Conservation (phyloP, 2,329 filamentous ascomycete genomes). For the Colletotrichum ledebouriae region DNA sequence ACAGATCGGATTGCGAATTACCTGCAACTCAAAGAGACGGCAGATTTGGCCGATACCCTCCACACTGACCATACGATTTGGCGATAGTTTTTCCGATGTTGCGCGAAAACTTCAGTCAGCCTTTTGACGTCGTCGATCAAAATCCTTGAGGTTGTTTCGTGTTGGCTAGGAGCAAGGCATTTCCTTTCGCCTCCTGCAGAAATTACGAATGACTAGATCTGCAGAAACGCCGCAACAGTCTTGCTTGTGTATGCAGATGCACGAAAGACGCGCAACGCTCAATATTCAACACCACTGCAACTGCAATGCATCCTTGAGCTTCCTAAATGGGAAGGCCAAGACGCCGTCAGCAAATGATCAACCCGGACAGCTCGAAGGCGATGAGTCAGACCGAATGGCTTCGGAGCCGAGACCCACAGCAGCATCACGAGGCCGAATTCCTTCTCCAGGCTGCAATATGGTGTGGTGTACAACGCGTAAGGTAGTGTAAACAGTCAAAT, state of each 20-base stretch:
- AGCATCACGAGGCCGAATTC: neutral
- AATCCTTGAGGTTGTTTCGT: constrained; percentile 31
- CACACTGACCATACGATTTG: neutral
- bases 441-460: neutral
- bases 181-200: constrained; percentile 13
- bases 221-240: constrained; percentile 1
- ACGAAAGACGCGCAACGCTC: constrained; percentile 1
- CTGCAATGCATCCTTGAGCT: constrained; percentile 4
- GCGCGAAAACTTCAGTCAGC: neutral
- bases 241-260: constrained; percentile 6
- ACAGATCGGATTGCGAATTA: neutral
- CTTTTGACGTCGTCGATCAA: constrained; percentile 10
- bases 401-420: neutral
- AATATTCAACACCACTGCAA: neutral
- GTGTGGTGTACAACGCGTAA: neutral
- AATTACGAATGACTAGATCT: constrained; percentile 29
- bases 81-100: constrained; percentile 8
- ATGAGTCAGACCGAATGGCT: constrained; percentile 36
- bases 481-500: neutral
- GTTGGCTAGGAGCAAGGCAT: constrained; percentile 21
- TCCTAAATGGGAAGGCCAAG: constrained; percentile 17
- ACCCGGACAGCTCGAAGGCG: neutral
- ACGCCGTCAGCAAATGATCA: neutral
- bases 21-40: neutral
- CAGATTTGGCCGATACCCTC: constrained; percentile 4